A percentile compares a stretch with the other conserved stretches of the same genome.
Evolutionary conservation across 2,329 filamentous ascomycete genomes (phyloP).

Genomic region (Calonectria pteridis): DNA sequence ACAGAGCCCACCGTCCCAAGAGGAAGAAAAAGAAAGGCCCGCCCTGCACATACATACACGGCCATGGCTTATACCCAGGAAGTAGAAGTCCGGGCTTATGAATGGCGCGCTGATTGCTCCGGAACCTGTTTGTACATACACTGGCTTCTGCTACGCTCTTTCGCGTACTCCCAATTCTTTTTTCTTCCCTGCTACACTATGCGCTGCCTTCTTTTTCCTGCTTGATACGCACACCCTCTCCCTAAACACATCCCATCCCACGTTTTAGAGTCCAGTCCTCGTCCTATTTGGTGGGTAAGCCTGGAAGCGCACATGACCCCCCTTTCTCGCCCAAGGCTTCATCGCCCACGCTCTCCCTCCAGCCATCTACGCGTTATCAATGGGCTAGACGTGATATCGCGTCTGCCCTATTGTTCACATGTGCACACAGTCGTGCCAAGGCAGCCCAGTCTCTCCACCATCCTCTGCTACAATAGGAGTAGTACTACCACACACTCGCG

Average conservation of each 20-base stretch:
- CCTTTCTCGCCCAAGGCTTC: conserved; percentile 3
- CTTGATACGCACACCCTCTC: conserved; percentile 26
- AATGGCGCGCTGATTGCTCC: conserved; percentile 16
- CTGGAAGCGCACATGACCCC: conserved; percentile 38
- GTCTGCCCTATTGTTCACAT: conserved; percentile 18
- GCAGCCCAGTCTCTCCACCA: conserved; percentile 5
- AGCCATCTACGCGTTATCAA: conserved; percentile 18
- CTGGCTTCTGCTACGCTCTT: not conserved
- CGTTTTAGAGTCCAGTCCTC: conserved; percentile 30
- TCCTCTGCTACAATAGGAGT: not conserved
- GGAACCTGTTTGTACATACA: conserved; percentile 5
- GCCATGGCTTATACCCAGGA: not conserved
- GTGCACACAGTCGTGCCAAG: conserved; percentile 14
- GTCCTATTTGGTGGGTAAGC: conserved; percentile 35
- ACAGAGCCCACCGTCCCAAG: conserved; percentile 16
- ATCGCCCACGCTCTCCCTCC: conserved; percentile 1
- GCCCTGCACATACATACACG: not conserved
- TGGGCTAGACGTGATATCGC: conserved; percentile 11
- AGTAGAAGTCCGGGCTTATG: not conserved
- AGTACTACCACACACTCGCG: not conserved
- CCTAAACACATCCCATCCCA: conserved; percentile 29
- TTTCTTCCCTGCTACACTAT: not conserved
- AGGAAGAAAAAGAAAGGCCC: not conserved
- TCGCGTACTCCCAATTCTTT: not conserved
- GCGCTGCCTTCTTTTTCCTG: not conserved